phyloP scores from a whole-genome alignment of 108 stramenopile species.

The Schizochytrium sp. region DNA sequence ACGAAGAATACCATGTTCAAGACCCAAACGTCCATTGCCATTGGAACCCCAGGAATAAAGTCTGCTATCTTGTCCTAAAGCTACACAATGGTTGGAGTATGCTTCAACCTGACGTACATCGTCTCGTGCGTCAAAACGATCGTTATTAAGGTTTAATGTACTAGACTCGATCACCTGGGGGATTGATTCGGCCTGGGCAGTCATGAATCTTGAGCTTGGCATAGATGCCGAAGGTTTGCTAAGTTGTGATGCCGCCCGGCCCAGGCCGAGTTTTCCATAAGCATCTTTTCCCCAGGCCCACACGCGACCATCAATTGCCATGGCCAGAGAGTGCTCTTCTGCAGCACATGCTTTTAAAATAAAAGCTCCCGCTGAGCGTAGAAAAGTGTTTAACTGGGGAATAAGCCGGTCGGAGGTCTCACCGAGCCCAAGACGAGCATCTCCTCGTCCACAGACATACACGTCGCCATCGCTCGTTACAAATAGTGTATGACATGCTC shows the following conservation, averaged over 20 bases:
- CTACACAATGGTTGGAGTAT: conserved; percentile 42
- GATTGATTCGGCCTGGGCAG: background rate
- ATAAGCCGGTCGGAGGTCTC: conserved; percentile 37
- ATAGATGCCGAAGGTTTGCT: background rate
- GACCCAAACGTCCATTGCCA: conserved; percentile 45
- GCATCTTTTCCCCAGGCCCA: conserved; percentile 52
- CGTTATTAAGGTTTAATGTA: background rate
- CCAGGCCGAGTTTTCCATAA: conserved; percentile 52
- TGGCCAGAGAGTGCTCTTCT: conserved; percentile 37
- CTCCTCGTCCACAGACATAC: conserved; percentile 50
- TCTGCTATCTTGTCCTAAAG: background rate
- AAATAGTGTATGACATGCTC: conserved; percentile 45
- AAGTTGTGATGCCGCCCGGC: background rate
- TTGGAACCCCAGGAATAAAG: conserved; percentile 40
- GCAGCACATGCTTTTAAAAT: conserved; percentile 20
- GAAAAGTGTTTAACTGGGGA: background rate
- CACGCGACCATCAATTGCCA: conserved; percentile 33
- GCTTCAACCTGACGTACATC: conserved; percentile 47
- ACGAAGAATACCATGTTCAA: background rate
- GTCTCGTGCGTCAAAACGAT: background rate
- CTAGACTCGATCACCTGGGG: conserved; percentile 36
- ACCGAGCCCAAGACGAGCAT: conserved; percentile 47
- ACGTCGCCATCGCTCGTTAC: conserved; percentile 51
- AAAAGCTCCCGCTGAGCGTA: background rate
- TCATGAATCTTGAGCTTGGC: background rate